Percentiles rank a stretch among this genome's conserved stretches.
Evolutionary conservation across 2,329 filamentous ascomycete species (phyloP).

Genomic region (Thielaviopsis ethacetica): DNA sequence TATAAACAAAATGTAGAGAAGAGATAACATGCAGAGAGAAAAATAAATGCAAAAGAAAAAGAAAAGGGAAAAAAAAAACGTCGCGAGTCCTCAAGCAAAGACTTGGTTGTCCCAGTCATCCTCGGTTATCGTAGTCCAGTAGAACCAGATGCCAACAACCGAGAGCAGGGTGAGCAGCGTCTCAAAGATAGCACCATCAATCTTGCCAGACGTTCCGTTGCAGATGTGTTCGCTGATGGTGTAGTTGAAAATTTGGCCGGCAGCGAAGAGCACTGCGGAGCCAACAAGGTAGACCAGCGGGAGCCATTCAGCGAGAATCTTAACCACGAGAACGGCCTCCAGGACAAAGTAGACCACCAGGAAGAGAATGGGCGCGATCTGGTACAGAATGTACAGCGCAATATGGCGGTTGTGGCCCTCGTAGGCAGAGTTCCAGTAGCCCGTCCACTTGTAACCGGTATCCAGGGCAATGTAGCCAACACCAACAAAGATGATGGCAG

Average conservation of each 20-base stretch:
- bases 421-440: slow-evolving; percentile 51
- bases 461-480: slow-evolving; percentile 94
- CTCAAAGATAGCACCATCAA: slow-evolving; percentile 86
- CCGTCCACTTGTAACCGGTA: slow-evolving; percentile 75
- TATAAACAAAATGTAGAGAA: not conserved
- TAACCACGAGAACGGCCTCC: slow-evolving; percentile 68
- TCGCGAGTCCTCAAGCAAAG: not conserved
- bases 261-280: slow-evolving; percentile 68
- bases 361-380: slow-evolving; percentile 76
- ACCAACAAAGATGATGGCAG: slow-evolving; percentile 60
- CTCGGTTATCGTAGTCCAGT: slow-evolving; percentile 98
- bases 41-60: not conserved
- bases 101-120: slow-evolving; percentile 69
- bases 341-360: slow-evolving; percentile 76
- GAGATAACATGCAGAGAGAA: not conserved
- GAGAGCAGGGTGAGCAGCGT: slow-evolving; percentile 80
- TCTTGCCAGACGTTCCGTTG: slow-evolving; percentile 62
- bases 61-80: not conserved
- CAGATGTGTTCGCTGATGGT: slow-evolving; percentile 85
- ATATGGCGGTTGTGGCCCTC: slow-evolving; percentile 53
- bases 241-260: slow-evolving; percentile 94
- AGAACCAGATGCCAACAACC: slow-evolving; percentile 74
- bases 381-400: slow-evolving; percentile 85
- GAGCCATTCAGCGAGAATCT: slow-evolving; percentile 70
- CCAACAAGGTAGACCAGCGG: slow-evolving; percentile 78